These are phyloP conservation scores for Plasmodium chabaudi DNA, from an alignment of 169 alveolate species.

Conservation along the genomic window DNA sequence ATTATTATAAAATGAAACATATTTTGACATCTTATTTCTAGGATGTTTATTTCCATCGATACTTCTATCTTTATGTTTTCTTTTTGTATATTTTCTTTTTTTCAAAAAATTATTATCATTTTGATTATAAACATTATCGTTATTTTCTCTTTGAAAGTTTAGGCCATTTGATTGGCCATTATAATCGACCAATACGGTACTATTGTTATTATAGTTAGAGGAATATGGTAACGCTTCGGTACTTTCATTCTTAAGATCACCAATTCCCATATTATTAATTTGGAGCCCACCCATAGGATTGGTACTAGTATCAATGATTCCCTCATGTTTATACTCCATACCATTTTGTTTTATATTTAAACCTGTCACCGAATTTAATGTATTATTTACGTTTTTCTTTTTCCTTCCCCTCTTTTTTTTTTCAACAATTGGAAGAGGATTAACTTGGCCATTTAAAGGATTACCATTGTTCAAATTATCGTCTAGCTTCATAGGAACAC, in stretches of 20 bases:
- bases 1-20: neutral
- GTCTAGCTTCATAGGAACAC: neutral
- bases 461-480: neutral
- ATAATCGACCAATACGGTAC: no score
- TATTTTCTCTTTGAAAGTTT: neutral
- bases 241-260: no score
- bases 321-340: neutral
- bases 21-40: neutral
- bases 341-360: conserved; percentile 1
- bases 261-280: no score
- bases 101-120: neutral
- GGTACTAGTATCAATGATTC: neutral
- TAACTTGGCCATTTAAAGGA: neutral
- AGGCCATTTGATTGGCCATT: no score
- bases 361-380: neutral
- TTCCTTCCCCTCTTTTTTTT: conserved; percentile 37
- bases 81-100: conserved; percentile 1
- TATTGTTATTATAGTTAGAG: no score
- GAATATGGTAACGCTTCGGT: no score
- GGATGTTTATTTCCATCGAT: neutral
- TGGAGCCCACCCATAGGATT: no score
- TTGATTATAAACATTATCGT: neutral
- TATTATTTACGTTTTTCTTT: conserved; percentile 13
- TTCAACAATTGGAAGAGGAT: conserved; percentile 6
- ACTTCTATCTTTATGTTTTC: neutral